Conservation (phyloP, 805 yeast species). For the Pichia heedii region DNA sequence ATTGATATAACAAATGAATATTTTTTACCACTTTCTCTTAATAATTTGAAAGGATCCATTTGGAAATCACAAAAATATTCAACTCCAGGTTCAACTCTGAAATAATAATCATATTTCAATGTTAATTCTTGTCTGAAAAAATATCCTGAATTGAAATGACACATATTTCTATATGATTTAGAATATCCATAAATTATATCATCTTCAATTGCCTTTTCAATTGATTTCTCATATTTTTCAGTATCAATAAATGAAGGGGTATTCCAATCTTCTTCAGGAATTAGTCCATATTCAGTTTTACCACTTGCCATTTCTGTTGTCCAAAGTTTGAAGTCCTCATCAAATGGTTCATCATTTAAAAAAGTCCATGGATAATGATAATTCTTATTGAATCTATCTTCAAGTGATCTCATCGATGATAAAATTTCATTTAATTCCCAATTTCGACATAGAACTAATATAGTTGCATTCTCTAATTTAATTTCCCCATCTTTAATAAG, state of each 20-base stretch:
- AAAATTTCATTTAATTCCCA: constrained; percentile 69
- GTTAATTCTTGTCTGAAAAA: constrained; percentile 75
- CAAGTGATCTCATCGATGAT: constrained; percentile 64
- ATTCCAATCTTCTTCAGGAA: constrained; percentile 69
- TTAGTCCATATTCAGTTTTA: constrained; percentile 53
- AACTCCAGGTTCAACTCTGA: constrained; percentile 93
- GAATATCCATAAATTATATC: constrained; percentile 59
- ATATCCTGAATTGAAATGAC: constrained; percentile 86
- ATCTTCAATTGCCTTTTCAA: constrained; percentile 35
- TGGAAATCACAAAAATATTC: constrained; percentile 81
- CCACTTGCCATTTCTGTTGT: constrained; percentile 60
- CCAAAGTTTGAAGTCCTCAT: constrained; percentile 49
- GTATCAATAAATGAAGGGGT: constrained; percentile 64
- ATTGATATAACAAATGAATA: constrained; percentile 85
- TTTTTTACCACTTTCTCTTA: constrained; percentile 67
- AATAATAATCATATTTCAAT: constrained; percentile 74
- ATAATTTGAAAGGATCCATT: constrained; percentile 77
- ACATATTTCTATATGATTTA: constrained; percentile 80
- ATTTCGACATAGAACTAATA: constrained; percentile 82
- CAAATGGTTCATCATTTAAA: constrained; percentile 64
- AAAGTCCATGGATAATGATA: constrained; percentile 74
- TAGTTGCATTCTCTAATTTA: constrained; percentile 69
- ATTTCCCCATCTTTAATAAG: constrained; percentile 8
- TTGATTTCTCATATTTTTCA: constrained; percentile 38
- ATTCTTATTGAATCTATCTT: constrained; percentile 61